These are phyloP conservation scores for Hypoxylon perforatum DNA, from an alignment of 495 filamentous ascomycete genomes.

Conservation along the genomic window DNA sequence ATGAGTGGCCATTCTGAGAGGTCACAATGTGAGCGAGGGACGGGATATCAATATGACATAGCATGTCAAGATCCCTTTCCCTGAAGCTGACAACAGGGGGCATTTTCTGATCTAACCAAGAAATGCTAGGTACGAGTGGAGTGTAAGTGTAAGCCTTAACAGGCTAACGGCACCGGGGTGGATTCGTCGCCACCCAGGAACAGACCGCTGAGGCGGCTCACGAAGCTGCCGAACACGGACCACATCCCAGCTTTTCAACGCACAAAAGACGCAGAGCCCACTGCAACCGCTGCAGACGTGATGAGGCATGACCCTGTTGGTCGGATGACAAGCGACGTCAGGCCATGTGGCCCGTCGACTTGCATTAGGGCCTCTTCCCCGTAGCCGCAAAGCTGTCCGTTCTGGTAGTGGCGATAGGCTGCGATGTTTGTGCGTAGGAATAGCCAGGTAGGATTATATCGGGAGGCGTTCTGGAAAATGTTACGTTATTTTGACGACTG, in stretches of 20 bases:
- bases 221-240: neutral
- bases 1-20: slow-evolving; percentile 26
- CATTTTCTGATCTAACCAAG: slow-evolving; percentile 24
- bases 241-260: slow-evolving; percentile 24
- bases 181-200: slow-evolving; percentile 18
- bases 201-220: slow-evolving; percentile 20
- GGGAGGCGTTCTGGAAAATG: slow-evolving; percentile 20
- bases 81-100: slow-evolving; percentile 17
- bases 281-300: slow-evolving; percentile 18
- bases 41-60: slow-evolving; percentile 32
- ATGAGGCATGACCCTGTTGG: slow-evolving; percentile 23
- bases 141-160: slow-evolving; percentile 9
- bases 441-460: neutral
- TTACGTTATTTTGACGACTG: slow-evolving; percentile 30
- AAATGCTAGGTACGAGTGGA: slow-evolving; percentile 8
- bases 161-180: slow-evolving; percentile 26
- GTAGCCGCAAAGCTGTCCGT: slow-evolving; percentile 12
- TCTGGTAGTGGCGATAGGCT: slow-evolving; percentile 23
- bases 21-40: slow-evolving; percentile 17
- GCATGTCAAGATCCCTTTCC: slow-evolving; percentile 6
- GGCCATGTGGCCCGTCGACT: slow-evolving; percentile 16
- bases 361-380: slow-evolving; percentile 21
- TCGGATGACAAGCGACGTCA: slow-evolving; percentile 12
- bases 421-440: slow-evolving; percentile 37
- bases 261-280: slow-evolving; percentile 38